phyloP scores from a whole-genome alignment of 345 rosid species.

The Corchorus olitorius region DNA sequence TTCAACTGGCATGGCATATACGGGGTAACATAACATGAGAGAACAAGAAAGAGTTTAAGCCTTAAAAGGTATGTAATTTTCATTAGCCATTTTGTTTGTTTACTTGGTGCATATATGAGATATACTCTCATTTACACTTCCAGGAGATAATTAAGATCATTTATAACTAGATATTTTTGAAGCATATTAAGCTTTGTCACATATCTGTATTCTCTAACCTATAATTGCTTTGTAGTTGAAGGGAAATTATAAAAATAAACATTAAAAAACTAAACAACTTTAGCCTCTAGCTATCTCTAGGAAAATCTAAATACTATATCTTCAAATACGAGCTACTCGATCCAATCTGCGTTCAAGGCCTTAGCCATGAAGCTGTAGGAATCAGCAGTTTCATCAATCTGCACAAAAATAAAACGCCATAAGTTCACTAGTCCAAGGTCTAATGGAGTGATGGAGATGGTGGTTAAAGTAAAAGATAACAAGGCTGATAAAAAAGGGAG shows the following conservation, averaged over 20 bases:
- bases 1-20: background rate
- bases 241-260: too few relatives aligned
- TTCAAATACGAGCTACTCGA: constrained; percentile 25
- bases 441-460: background rate
- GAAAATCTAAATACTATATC: background rate
- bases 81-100: too few relatives aligned
- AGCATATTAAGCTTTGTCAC: background rate
- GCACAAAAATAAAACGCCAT: constrained; percentile 11
- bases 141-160: background rate
- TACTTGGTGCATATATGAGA: too few relatives aligned
- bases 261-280: background rate
- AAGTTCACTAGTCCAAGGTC: background rate
- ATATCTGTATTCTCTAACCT: background rate
- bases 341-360: constrained; percentile 53
- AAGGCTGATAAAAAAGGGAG: background rate
- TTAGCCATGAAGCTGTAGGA: constrained; percentile 65
- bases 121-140: too few relatives aligned
- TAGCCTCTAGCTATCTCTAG: background rate
- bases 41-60: too few relatives aligned
- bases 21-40: background rate
- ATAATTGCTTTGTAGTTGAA: background rate
- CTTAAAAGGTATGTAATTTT: too few relatives aligned
- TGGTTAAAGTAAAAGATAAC: background rate
- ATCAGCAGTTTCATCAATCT: constrained; percentile 68
- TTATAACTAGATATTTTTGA: too few relatives aligned